Conservation (phyloP, 768 basidiomycete genomes). For the Tremella yokohamensis region DNA sequence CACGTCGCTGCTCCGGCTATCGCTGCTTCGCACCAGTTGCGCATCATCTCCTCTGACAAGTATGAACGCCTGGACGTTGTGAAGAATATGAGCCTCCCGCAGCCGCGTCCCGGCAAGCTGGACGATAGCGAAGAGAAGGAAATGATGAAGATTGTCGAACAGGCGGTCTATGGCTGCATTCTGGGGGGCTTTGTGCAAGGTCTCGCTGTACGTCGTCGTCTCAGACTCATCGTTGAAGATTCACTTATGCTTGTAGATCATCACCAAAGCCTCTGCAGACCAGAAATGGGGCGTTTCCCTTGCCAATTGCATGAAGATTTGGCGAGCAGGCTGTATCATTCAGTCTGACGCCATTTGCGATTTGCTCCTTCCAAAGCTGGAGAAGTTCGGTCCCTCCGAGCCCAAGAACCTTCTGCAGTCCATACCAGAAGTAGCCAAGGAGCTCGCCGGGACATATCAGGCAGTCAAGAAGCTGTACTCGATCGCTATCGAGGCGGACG, state of each 20-base stretch:
- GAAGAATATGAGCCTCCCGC: conserved; percentile 42
- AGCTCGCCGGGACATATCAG: conserved; percentile 38
- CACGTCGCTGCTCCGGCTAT: conserved; percentile 50
- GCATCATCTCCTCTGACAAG: conserved; percentile 47
- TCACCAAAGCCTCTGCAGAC: conserved; percentile 41
- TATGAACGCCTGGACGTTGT: conserved; percentile 37
- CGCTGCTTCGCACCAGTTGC: conserved; percentile 48
- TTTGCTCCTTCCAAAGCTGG: conserved; percentile 34
- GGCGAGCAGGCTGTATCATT: conserved; percentile 51
- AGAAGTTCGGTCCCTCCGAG: conserved; percentile 30
- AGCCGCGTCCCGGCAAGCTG: conserved; percentile 22
- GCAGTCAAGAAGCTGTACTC: conserved; percentile 37
- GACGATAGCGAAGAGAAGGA: conserved; percentile 19
- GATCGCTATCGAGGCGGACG: conserved; percentile 43
- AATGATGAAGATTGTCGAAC: conserved; percentile 36
- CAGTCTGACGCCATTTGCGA: conserved; percentile 38
- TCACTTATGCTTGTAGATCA: conserved; percentile 26
- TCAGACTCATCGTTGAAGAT: not conserved
- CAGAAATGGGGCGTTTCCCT: conserved; percentile 45
- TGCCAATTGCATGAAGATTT: conserved; percentile 39
- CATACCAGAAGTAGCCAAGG: conserved; percentile 43
- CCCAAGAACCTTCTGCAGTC: conserved; percentile 37
- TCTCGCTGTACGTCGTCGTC: conserved; percentile 33
- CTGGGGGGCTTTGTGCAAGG: conserved; percentile 49
- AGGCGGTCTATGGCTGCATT: conserved; percentile 45